Evolutionary conservation across 2,329 filamentous ascomycete species (phyloP).

Genomic region (Ilyonectria robusta): DNA sequence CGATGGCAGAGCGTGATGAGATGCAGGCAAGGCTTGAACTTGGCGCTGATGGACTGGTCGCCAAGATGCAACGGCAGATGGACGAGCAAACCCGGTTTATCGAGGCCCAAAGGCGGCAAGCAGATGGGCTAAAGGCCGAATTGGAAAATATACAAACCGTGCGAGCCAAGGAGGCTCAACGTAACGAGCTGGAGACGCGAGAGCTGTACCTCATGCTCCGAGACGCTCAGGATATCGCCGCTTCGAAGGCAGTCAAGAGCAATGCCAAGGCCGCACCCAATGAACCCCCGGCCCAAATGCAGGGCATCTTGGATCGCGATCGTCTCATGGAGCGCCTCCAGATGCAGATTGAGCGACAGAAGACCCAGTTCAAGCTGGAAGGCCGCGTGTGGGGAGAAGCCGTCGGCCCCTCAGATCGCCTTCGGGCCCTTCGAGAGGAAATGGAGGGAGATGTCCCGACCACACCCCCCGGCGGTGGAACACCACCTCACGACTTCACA

Average conservation of each 20-base stretch:
- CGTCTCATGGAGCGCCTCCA: conserved; percentile 93
- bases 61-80: conserved; percentile 93
- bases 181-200: conserved; percentile 95
- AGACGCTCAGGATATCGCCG: conserved; percentile 96
- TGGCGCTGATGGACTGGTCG: conserved; percentile 92
- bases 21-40: conserved; percentile 90
- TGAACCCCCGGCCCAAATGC: conserved; percentile 80
- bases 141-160: conserved; percentile 88
- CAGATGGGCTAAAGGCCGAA: conserved; percentile 90
- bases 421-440: conserved; percentile 91
- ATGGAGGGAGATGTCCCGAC: conserved; percentile 79
- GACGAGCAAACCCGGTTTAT: conserved; percentile 94
- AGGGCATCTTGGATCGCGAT: conserved; percentile 94
- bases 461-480: conserved; percentile 64
- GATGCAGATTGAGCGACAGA: conserved; percentile 95
- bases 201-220: conserved; percentile 98
- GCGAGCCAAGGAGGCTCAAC: conserved; percentile 90
- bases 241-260: conserved; percentile 80
- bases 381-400: conserved; percentile 90
- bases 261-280: conserved; percentile 66
- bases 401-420: conserved; percentile 88
- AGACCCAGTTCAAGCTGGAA: conserved; percentile 97
- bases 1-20: conserved; percentile 96
- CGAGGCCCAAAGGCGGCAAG: conserved; percentile 87
- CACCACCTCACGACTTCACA: conserved; percentile 74